Evolutionary conservation across 805 yeast species (phyloP).

Genomic region (Wickerhamiella musiphila): DNA sequence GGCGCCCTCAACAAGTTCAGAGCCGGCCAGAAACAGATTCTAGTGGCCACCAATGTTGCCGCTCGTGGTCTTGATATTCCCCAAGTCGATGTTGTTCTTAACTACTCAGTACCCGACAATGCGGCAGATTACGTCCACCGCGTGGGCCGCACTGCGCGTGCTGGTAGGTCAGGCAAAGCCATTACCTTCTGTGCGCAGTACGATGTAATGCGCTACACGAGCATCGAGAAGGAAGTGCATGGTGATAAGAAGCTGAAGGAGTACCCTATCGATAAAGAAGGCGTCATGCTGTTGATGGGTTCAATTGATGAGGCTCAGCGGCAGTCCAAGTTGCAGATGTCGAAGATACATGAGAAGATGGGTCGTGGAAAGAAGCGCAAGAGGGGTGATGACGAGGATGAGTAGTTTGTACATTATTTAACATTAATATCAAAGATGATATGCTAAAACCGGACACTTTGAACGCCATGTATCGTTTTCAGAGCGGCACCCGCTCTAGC

Average conservation of each 20-base stretch:
- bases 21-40: slow-evolving; percentile 31
- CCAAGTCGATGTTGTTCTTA: slow-evolving; percentile 81
- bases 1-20: slow-evolving; percentile 53
- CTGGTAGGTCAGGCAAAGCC: slow-evolving; percentile 89
- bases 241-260: slow-evolving; percentile 57
- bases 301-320: slow-evolving; percentile 85
- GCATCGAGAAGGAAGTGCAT: slow-evolving; percentile 75
- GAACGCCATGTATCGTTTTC: no score
- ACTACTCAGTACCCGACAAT: slow-evolving; percentile 86
- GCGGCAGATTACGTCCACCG: slow-evolving; percentile 84
- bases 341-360: slow-evolving; percentile 38
- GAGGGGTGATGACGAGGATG: slow-evolving; percentile 31
- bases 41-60: slow-evolving; percentile 92
- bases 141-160: slow-evolving; percentile 92
- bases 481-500: no score
- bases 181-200: slow-evolving; percentile 84
- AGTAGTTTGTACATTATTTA: slow-evolving; percentile 16
- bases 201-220: slow-evolving; percentile 70
- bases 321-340: slow-evolving; percentile 69
- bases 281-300: slow-evolving; percentile 58
- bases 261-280: slow-evolving; percentile 61
- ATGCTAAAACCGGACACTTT: slow-evolving; percentile 1
- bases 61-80: slow-evolving; percentile 94
- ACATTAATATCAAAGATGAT: neutral
- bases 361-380: slow-evolving; percentile 24